Evolutionary conservation across 1,284 basidiomycete genomes (phyloP), one percentile per base, ranked within the genome.

Genomic region (Testicularia cyperi): DNA sequence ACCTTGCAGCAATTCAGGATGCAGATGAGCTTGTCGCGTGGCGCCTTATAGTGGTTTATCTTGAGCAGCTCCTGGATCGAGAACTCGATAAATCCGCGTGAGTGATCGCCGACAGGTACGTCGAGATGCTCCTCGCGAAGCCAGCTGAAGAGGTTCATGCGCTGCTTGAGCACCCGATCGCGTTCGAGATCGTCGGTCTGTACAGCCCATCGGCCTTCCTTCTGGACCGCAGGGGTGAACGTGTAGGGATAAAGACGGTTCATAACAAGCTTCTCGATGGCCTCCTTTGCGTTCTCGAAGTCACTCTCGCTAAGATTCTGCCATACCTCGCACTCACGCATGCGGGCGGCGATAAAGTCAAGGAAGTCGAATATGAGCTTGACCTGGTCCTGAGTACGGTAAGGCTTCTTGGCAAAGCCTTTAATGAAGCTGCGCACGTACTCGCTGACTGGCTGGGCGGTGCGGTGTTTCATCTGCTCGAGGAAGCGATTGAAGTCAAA

Each of bases 241-340:
- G 74, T 75, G 43, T 65, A 70, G 1, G 61, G 58, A 78, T 95
- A 97, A 43, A 97, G 80, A 37, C 92, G 82, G 71, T 98, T 99
- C 95, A 98, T 98, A 67, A 98, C 91, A 9, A 98, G 83, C 78
- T 98, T 98, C 82, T 98, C 94, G 90, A 98, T 97, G 39, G 92
- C 92, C 79, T 98, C 94, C 80, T 91, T 85, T 0, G 92, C 91
- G 68, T 96, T 92, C 52, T 97, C 95, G 67, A 98, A 96, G 75
- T 98, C 92, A 4, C 80, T 80, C 19, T 89, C 86, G 4, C 83
- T 81, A 5, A 70, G 46, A 6, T 44, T 47, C 16, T 64, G 53
- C 69, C 70, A 76, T 10, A 73, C 55, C 24, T 61, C 55, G 33
- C 65, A 63, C 37, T 74, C 64, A 16, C 58, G 27, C 74, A 76